Base-by-base conservation (phyloP, 2,329 filamentous ascomycete genomes). In the Diaporthe citri region DNA sequence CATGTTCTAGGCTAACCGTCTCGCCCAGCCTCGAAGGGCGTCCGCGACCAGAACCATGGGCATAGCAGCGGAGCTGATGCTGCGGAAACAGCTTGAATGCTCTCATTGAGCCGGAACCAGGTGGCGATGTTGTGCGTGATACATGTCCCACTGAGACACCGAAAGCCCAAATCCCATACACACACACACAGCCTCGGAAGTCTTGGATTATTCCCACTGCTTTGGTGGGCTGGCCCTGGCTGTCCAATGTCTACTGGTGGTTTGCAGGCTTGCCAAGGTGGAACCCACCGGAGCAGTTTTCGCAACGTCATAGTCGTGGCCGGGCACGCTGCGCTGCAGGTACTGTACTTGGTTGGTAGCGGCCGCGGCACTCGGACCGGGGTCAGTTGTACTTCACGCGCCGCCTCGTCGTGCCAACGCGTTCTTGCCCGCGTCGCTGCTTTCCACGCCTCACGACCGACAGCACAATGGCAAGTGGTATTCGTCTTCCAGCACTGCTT, bases 1-100 rank as follows among this genome's bases (percentile, higher is more conserved):
- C 90, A 80, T 92, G 90, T 76, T 92, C 90, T 48, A 93, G 84
- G 78, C 88, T 90, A 78, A 92, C 79, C 3, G 87, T 83, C 78
- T 83, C 80, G 81, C 83, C 83, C 31, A 88, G 82, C 67, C 84
- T 83, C 46, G 81, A 80, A n/a, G 78, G 62, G 71, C 72, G 82
- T 25, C 80, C 71, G 55, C 69, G 81, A n/a, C 80, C 71, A 13
- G 80, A 75, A 62, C 79, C 78, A 17, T 81, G 85, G 74, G 84
- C 84, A 83, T 85, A 85, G 74, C 78, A 81, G 78, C 85, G 84
- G 77, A 80, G 52, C n/a, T 71, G 72, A 34, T 69, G 77, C 76
- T 76, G 79, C 77, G 77, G 55, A 34, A 75, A 60, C 34, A 76
- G 60, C 74, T 77, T 59, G 71, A 77, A 71, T 76, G 72, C 62